Evolutionary conservation across 2,329 filamentous ascomycete genomes (phyloP), one percentile per base, ranked within the genome.

Genomic region (Alternaria viburni): DNA sequence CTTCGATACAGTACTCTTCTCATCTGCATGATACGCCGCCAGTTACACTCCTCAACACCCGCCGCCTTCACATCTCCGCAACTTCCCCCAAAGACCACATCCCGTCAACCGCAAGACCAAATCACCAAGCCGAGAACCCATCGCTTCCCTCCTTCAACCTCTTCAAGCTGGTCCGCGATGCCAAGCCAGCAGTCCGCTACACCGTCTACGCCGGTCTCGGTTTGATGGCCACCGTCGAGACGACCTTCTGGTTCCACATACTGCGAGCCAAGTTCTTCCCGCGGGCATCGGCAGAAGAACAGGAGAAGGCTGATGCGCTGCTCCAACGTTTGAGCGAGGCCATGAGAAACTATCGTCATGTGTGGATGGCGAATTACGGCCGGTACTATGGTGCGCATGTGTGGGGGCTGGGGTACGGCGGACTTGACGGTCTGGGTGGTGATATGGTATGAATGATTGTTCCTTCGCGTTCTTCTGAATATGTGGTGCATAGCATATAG

Each of bases 191-290:
- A 6, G 65, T 72, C 1, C 68, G 70, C 10, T 77, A 74, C 55
- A 74, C 69, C 9, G 61, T 78, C 15, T 73, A 73, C 28, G 70
- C 65, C 9, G 73, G 66, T 12, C 55, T 78, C 5, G 65, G 56
- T 0, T 25, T 77, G 10, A 62, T 75, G 47, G 73, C 50, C 1
- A 66, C 68, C 2, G 70, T 63, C 6, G 75, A 78, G 57, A 64
- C 72, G 1, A 72, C 70, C 2, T 77, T 78, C 49, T 77, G 76
- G 76, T 57, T 64, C 13, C 71, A 72, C 9, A 62, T 76, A 13
- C 57, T 75, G 11, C 67, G 68, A 36, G 69, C 72, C 11, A 74
- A 73, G 45, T 77, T 68, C 56, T 75, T 77, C n/a, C 68, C 69
- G 1, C 61, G 69, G 6, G 32, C 51, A 6, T 32, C 43, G 10